Base-by-base conservation (phyloP, 805 yeast genomes). In the Wickerhamiella kazuoi region DNA sequence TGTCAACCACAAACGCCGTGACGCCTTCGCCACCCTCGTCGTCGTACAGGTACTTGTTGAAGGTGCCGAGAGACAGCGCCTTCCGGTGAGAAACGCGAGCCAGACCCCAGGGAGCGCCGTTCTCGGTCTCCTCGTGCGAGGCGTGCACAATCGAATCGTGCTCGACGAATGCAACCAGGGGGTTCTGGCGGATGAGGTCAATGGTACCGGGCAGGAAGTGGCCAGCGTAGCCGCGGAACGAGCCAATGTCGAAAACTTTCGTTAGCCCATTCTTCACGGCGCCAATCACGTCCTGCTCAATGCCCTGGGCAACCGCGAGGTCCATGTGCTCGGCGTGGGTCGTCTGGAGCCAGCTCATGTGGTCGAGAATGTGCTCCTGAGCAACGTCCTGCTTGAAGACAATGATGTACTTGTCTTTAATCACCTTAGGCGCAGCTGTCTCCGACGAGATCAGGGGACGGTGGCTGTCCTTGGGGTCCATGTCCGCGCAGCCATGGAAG, bases 181-280 rank as follows among this genome's bases (percentile, higher is more conserved):
- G 64, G 43, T 53, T 72, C 46, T 69, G 63, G 48, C 84, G 73
- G 51, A 90, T 74, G 52, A 76, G 63, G 41, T 81, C 81, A 42
- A 87, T 62, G 40, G 83, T 75, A 39, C 72, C 72, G 37, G 75
- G 76, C 48, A 80, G 69, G 67, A 90, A 83, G 60, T 67, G 69
- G 44, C 95, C 98, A 38, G 86, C 65, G 66, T 86, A 87, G 48
- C 97, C 98, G 44, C 64, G 62, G 55, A 82, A 60, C 33, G 58
- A 15, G 33, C 57, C 56, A 47, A 83, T 66, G 53, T 69, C 56
- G 64, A 79, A 59, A 19, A 47, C 46, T 37, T 56, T 53, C 45
- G 48, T 46, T 39, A 59, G 36, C 21, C 56, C 55, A 20, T 41
- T 17, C 29, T 41, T 48, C n/a, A 36, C 39, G n/a, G 38, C 28